These are phyloP conservation scores for Suillus cothurnatus DNA, from an alignment of 768 basidiomycete species.

Conservation along the genomic window DNA sequence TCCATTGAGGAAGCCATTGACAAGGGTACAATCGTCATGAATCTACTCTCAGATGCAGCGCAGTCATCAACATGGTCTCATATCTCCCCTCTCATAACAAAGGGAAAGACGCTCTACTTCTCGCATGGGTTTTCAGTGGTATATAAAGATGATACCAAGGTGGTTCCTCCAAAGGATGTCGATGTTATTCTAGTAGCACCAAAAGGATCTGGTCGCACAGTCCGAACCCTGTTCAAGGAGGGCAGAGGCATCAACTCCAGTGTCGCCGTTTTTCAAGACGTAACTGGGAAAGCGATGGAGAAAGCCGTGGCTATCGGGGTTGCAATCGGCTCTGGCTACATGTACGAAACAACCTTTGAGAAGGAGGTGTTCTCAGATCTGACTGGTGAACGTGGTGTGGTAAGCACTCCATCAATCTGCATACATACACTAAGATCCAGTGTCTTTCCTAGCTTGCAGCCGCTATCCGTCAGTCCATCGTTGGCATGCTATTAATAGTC, in stretches of 20 bases:
- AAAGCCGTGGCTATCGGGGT: constrained; percentile 95
- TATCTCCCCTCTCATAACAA: constrained; percentile 92
- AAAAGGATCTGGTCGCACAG: constrained; percentile 98
- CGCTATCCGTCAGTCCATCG: constrained; percentile 65
- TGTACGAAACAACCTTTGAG: constrained; percentile 99
- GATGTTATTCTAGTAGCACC: constrained; percentile 99
- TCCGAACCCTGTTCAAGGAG: constrained; percentile 99
- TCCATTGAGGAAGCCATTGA: constrained; percentile 97
- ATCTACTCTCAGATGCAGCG: constrained; percentile 97
- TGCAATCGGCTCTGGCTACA: constrained; percentile 93
- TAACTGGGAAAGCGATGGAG: constrained; percentile 97
- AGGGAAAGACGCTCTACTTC: constrained; percentile 99
- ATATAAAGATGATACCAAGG: constrained; percentile 95
- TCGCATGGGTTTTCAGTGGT: constrained; percentile 99
- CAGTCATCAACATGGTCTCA: constrained; percentile 94
- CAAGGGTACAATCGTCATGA: constrained; percentile 98
- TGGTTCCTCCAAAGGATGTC: constrained; percentile 90
- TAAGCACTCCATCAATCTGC: not conserved
- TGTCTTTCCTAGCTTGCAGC: constrained; percentile 67
- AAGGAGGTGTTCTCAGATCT: constrained; percentile 99
- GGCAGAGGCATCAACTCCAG: constrained; percentile 97
- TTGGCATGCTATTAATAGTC: not conserved
- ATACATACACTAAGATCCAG: not conserved
- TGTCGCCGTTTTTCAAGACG: constrained; percentile 95
- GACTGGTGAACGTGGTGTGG: constrained; percentile 98